Evolutionary conservation across 768 basidiomycete species (phyloP).

Genomic region (Hortiboletus campestris): DNA sequence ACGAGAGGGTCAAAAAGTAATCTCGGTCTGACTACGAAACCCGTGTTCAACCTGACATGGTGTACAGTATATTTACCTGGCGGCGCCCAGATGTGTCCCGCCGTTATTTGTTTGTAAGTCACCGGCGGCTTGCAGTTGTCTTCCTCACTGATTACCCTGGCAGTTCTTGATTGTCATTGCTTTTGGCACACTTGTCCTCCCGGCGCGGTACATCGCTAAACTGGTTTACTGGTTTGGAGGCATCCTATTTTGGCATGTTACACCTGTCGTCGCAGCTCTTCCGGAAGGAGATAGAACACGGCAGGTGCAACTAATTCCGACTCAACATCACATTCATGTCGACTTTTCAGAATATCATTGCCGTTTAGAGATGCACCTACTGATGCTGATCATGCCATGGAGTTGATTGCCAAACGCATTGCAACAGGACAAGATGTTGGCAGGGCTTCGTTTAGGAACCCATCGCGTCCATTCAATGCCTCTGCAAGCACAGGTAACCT

Average conservation of each 20-base stretch:
- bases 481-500: conserved; percentile 10
- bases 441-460: conserved; percentile 28
- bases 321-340: neutral
- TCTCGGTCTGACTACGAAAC: conserved; percentile 7
- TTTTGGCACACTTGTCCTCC: conserved; percentile 43
- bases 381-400: conserved; percentile 70
- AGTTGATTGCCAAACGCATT: conserved; percentile 60
- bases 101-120: conserved; percentile 47
- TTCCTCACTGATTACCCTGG: conserved; percentile 1
- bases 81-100: conserved; percentile 50
- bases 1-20: conserved; percentile 66
- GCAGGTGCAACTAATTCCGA: conserved; percentile 29
- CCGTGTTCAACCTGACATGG: conserved; percentile 1
- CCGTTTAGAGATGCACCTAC: conserved; percentile 56
- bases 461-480: conserved; percentile 16
- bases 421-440: conserved; percentile 51
- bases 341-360: conserved; percentile 41
- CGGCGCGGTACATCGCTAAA: conserved; percentile 51
- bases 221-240: conserved; percentile 45
- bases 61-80: conserved; percentile 64
- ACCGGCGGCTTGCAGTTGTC: neutral
- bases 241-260: conserved; percentile 60
- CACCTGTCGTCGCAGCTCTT: conserved; percentile 54
- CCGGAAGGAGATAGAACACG: conserved; percentile 45
- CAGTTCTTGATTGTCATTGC: conserved; percentile 39